Base-by-base conservation (phyloP, 2,329 filamentous ascomycete genomes). In the Cryphonectria carpinicola region DNA sequence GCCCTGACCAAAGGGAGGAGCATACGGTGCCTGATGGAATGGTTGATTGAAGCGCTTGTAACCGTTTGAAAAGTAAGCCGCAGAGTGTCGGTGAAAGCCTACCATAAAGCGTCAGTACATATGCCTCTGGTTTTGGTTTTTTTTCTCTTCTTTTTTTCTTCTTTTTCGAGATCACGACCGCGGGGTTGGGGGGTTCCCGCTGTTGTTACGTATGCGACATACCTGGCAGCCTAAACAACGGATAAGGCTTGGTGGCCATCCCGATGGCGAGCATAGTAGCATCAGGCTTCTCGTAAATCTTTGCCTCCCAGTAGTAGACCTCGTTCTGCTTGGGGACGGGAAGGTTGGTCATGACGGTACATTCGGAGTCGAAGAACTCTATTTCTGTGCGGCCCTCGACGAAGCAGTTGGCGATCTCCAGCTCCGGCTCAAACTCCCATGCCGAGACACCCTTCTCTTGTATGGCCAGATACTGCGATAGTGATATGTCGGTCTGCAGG, bases 401-500 rank as follows among this genome's bases (percentile, higher is more conserved):
- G 79, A 99, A 99, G 81, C 96, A 99, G 82, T 98, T 98, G 75
- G 96, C 96, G 75, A 98, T 98, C 82, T 99, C 96, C 49, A 98
- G 84, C 81, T 99, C 96, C n/a, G 96, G 96, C 81, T 98, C 96
- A 78, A 99, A 99, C 81, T 99, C 96, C 96, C 96, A 99, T 8
- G 96, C 96, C 6, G 96, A 97, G n/a, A 99, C 95, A 66, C 96
- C 96, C 81, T 99, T 99, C 84, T 99, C 96, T 83, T 99, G 96
- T 75, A 99, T 99, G 58, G 96, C 96, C 71, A 99, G 88, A 80
- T 97, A 98, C 80, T 99, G 96, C 49, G 96, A 98, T 74, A 99
- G 84, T 32, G 96, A 98, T 74, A 99, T 99, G 79, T 99, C 96
- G 75, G 96, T 98, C 78, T 96, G 94, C 71, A 95, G 84, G 10